Evolutionary conservation across 306 rosid species (phyloP), one percentile per base, ranked within the genome.

Genomic region (Vigna angularis): DNA sequence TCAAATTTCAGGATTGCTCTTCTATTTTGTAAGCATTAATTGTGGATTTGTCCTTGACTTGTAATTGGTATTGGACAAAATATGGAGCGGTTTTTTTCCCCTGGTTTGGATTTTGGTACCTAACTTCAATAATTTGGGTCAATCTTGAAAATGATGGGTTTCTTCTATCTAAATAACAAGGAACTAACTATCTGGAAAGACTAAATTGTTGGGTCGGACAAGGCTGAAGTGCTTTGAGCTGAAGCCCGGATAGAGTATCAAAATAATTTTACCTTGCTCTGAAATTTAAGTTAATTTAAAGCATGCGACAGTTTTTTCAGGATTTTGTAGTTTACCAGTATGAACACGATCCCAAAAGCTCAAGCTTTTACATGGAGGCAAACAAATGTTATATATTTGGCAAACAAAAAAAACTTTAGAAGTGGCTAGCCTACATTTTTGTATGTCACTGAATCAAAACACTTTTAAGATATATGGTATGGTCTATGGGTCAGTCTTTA

Each of bases 21-120:
- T 40, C 9, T 57, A 1, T 51, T 22, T 72, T 67, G 8, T 44
- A 9, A 20, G 44, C 51, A 68, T 53, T 24, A 52, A 38, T 55
- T 64, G 73, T 61, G 36, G 17, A 45, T 51, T 68, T 81, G 18
- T 45, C 71, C 42, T 38, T 61, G 18, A 77, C 10, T 40, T 30
- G 15, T 59, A 53, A 26, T 20, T 13, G 22, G 66, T n/a, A 7
- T 34, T 10, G 2, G 4, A 24, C 16, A 20, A 6, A 1, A 36
- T 13, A 80, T 57, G 4, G 18, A 38, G 15, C 76, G 55, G 47
- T 3, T 48, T 36, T 8, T 36, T 38, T 1, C 14, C 2, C 28
- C 14, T 32, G 20, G 2, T 42, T 62, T 52, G 51, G 47, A 40
- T 69, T 57, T 59, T 20, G 65, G 34, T 56, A 26, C n/a, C 15